Percentiles rank a stretch among this genome's conserved stretches.
phyloP scores from a whole-genome alignment of 352 stramenopile species.

The Thraustochytrium striatum region DNA sequence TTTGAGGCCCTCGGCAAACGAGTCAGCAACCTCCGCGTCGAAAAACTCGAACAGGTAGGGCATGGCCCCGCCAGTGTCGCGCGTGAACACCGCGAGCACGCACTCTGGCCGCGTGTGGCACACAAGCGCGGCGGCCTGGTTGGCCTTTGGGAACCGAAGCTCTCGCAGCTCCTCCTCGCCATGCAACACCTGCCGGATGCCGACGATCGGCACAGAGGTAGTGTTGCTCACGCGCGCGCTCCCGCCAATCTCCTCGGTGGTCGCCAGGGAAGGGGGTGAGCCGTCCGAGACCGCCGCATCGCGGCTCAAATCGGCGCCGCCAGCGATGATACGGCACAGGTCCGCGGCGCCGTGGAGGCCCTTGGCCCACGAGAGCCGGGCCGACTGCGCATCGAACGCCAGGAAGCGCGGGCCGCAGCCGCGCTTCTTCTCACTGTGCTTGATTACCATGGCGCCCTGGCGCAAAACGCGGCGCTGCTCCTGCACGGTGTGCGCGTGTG shows the following conservation, averaged over 20 bases:
- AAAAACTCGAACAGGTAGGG: slow-evolving; percentile 38
- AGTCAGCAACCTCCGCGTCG: slow-evolving; percentile 17
- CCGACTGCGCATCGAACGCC: neutral
- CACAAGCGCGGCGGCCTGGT: neutral
- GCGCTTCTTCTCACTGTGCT: slow-evolving; percentile 39
- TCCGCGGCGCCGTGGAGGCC: neutral
- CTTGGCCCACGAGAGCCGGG: slow-evolving; percentile 22
- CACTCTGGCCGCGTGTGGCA: neutral
- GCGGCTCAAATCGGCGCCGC: neutral
- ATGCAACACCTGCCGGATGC: slow-evolving; percentile 6
- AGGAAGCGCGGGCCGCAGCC: slow-evolving; percentile 25
- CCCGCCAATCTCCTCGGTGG: neutral
- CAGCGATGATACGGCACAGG: slow-evolving; percentile 7
- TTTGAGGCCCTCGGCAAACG: slow-evolving; percentile 26
- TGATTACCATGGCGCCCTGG: slow-evolving; percentile 39
- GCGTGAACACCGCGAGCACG: neutral
- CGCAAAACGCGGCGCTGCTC: slow-evolving; percentile 28
- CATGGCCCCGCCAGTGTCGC: neutral
- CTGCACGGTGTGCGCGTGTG: slow-evolving; percentile 7
- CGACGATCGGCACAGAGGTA: neutral
- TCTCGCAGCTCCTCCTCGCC: slow-evolving; percentile 12
- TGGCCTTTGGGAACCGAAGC: neutral
- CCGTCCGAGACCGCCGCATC: neutral
- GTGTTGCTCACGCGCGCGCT: slow-evolving; percentile 6
- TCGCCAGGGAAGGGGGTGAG: neutral